Base-by-base conservation (phyloP, 2,329 filamentous ascomycete genomes). In the Monilinia vaccinii-corymbosi region DNA sequence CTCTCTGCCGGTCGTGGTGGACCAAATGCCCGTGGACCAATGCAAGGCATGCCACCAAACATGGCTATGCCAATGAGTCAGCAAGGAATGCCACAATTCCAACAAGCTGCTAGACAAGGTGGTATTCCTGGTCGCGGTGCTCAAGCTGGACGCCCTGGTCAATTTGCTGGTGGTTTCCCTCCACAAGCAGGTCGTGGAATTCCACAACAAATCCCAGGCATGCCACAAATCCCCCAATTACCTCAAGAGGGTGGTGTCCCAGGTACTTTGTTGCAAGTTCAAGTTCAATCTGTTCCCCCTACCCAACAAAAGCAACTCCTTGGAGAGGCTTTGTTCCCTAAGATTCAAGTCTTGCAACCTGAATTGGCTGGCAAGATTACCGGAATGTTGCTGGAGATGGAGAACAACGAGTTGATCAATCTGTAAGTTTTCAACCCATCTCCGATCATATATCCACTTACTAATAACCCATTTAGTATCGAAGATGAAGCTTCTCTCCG, bases 341-440 rank as follows among this genome's bases (percentile, higher is more conserved):
- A 97, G 88, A 97, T 99, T 72, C 86, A 92, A 76, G 85, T 84
- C 68, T 87, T 96, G 77, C 94, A 99, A 80, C 89, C 91, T 62
- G 92, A 97, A 71, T 82, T 99, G 71, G 94, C 94, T 64, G 94
- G 94, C 74, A 99, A 99, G 87, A 97, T 99, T 76, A 99, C 94
- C 64, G 94, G 94, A 78, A 99, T 99, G 94, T 88, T 99, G 71
- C 79, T 99, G 71, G 94, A 99, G 84, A 99, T 99, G 94, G 94
- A 97, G 71, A 97, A 97, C 78, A 75, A 81, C 61, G 94, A 99
- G 80, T 81, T 99, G 70, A 83, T 99, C 73, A 90, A 89, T 78
- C 84, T 99, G 90, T 96, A 87, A 89, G 92, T 89, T 51, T 66
- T 65, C 45, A 28, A 51, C 10, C 13, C 40, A 18, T n/a, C 56